phyloP scores from a whole-genome alignment of 2,329 filamentous ascomycete genomes.

The Ceratocystis cubensis region DNA sequence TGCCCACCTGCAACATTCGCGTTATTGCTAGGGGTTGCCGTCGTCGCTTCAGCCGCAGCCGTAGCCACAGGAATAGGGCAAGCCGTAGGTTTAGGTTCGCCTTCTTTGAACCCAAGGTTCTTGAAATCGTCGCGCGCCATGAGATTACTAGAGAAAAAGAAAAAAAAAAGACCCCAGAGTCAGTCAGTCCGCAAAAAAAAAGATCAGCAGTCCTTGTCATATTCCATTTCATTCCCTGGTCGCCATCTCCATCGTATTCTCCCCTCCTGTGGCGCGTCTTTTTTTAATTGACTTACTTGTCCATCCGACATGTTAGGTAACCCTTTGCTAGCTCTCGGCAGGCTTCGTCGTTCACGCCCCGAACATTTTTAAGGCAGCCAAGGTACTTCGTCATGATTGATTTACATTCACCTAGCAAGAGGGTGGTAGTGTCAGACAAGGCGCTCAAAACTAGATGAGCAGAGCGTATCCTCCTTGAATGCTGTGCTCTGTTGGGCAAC shows the following conservation, averaged over 20 bases:
- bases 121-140: conserved; percentile 95
- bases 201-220: background rate
- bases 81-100: background rate
- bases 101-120: conserved; percentile 62
- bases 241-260: background rate
- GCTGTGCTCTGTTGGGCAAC: background rate
- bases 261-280: background rate
- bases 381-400: conserved; percentile 76
- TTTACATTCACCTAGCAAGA: conserved; percentile 70
- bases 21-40: conserved; percentile 22
- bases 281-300: conserved; percentile 48
- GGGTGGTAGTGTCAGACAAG: conserved; percentile 9
- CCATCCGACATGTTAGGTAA: conserved; percentile 89
- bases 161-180: background rate
- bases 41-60: background rate
- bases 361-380: conserved; percentile 69
- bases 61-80: background rate
- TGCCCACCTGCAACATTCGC: conserved; percentile 15
- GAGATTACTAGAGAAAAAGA: conserved; percentile 51
- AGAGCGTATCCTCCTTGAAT: background rate
- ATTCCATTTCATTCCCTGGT: too few relatives aligned
- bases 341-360: conserved; percentile 73
- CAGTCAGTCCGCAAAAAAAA: background rate
- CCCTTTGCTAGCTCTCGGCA: conserved; percentile 78
- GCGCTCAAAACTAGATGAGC: background rate